Conservation (phyloP, 306 rosid species). For the Cotoneaster glaucophyllus region DNA sequence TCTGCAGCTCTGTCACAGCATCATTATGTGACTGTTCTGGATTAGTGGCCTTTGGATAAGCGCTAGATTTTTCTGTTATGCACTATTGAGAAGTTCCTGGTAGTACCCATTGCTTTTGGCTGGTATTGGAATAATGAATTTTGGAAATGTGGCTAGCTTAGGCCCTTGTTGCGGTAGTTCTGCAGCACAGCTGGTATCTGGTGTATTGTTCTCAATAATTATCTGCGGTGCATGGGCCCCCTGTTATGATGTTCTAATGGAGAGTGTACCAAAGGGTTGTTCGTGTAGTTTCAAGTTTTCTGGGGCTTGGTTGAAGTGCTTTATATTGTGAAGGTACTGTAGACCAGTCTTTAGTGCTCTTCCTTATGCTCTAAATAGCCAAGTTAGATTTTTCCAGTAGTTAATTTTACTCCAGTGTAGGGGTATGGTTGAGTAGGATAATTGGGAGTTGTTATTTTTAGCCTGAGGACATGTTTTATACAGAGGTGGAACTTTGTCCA, state of each 20-base stretch:
- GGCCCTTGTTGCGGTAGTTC: background rate
- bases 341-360: background rate
- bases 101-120: background rate
- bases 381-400: background rate
- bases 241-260: background rate
- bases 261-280: background rate
- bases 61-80: background rate
- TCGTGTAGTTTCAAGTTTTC: background rate
- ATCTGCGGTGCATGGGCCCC: background rate
- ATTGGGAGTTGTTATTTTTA: background rate
- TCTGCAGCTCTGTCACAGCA: background rate
- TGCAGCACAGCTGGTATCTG: background rate
- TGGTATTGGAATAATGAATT: background rate
- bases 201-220: background rate
- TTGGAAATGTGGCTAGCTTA: background rate
- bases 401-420: background rate
- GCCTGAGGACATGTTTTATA: background rate
- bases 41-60: background rate
- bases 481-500: background rate
- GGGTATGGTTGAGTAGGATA: background rate
- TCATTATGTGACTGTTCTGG: background rate
- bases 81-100: background rate
- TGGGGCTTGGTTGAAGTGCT: background rate
- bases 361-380: constrained; percentile 3
- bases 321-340: background rate